Evolutionary conservation across 139 green algal genomes (phyloP), one percentile per base, ranked within the genome.

Genomic region (Raphidocelis subcapitata): DNA sequence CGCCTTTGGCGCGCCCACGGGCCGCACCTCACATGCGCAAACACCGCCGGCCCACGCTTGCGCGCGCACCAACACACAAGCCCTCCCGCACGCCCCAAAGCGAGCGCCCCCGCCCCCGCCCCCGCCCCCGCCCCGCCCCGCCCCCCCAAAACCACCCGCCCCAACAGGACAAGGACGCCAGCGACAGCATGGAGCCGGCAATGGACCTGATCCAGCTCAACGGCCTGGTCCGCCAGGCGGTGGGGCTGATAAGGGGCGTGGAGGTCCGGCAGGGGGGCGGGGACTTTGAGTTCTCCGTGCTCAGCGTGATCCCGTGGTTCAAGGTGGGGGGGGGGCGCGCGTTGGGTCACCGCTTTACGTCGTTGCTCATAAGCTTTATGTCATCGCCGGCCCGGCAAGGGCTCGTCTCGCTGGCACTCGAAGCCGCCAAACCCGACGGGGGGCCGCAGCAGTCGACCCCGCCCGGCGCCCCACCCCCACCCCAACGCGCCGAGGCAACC

Each of bases 251-350:
- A 28, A 76, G 67, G 29, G 69, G 69, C 31, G 31, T 76, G 18
- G 62, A 52, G 32, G 35, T 76, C 24, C 62, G 29, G 3, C 69
- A 76, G 36, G 69, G 69, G 31, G 57, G 51, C 32, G 18, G 24
- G 23, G 49, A 28, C 15, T 76, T 76, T 52, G 60, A 12, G 21
- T 69, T 69, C 44, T 60, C 59, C 35, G 59, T 76, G 31, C 67
- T 76, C 69, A 76, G 69, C 31, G 69, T 76, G 20, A 24, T 76
- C 33, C 29, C 41, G n/a, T 76, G 69, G 69, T 76, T 75, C 26
- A 75, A 75, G 69, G 69, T 59, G 37, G 12, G 62, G 5, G 2
- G 61, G 28, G 56, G n/a, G n/a, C n/a, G n/a, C n/a, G n/a, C n/a
- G n/a, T n/a, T n/a, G n/a, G n/a, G n/a, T n/a, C n/a, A n/a, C n/a